These are phyloP conservation scores for Cryphonectria nitschkei DNA, from an alignment of 2,329 filamentous ascomycete species.

Conservation along the genomic window DNA sequence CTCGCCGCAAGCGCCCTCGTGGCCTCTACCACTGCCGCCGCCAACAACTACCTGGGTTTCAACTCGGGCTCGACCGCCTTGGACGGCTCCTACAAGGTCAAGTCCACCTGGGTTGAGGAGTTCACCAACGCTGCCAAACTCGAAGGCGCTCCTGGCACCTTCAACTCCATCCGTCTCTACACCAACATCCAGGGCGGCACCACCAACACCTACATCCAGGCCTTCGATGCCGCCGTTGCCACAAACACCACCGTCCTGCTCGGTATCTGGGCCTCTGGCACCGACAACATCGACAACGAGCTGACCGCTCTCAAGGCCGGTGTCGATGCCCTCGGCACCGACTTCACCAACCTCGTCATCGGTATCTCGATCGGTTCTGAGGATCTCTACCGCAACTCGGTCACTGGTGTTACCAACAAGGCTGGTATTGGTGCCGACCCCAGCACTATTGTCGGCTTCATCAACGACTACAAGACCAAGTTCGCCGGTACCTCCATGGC, in stretches of 20 bases:
- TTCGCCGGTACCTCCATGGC: conserved; percentile 66
- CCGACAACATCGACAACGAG: conserved; percentile 70
- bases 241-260: conserved; percentile 80
- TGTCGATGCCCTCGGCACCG: conserved; percentile 68
- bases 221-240: conserved; percentile 81
- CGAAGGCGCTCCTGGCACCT: conserved; percentile 62
- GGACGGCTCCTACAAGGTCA: conserved; percentile 61
- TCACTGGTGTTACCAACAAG: conserved; percentile 66
- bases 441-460: conserved; percentile 67
- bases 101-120: conserved; percentile 70
- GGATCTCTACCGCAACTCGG: conserved; percentile 80
- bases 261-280: conserved; percentile 80
- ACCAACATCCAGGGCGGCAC: conserved; percentile 74
- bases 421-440: conserved; percentile 68
- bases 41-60: conserved; percentile 62
- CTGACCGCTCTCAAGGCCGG: conserved; percentile 71
- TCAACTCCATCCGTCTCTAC: conserved; percentile 74
- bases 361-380: conserved; percentile 88
- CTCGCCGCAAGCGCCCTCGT: conserved; percentile 21
- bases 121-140: conserved; percentile 69
- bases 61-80: conserved; percentile 71
- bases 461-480: conserved; percentile 66
- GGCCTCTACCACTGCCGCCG: conserved; percentile 20
- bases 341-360: conserved; percentile 68
- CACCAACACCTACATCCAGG: conserved; percentile 65